Evolutionary conservation across 148 eudicot species (phyloP).

Genomic region (Bassia scoparia): DNA sequence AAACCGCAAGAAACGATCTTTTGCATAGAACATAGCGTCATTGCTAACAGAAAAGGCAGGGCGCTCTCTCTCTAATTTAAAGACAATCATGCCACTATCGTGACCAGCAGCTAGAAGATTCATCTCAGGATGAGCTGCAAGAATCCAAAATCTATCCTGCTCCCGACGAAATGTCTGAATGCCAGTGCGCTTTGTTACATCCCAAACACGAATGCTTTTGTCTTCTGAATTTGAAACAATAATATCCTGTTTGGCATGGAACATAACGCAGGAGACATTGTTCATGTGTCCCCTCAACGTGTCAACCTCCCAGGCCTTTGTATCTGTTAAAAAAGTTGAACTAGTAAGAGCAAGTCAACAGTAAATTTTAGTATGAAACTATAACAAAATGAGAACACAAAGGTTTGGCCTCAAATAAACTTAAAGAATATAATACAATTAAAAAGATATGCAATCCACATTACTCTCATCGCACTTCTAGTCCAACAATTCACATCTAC

Average conservation of each 20-base stretch:
- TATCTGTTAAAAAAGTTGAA: conserved; percentile 41
- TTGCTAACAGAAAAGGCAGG: conserved; percentile 92
- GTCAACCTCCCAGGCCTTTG: conserved; percentile 96
- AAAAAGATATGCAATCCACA: not conserved
- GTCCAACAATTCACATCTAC: not conserved
- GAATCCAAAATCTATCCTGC: conserved; percentile 87
- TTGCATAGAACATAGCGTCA: conserved; percentile 68
- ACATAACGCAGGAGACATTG: conserved; percentile 80
- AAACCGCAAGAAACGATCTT: conserved; percentile 76
- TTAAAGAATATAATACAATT: not conserved
- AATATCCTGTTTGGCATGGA: conserved; percentile 86
- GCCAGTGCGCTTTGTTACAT: conserved; percentile 74
- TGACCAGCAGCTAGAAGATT: conserved; percentile 85
- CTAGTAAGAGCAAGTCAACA: conserved; percentile 12
- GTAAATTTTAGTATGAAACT: not conserved
- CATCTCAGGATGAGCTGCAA: conserved; percentile 79
- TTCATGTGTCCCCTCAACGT: conserved; percentile 87
- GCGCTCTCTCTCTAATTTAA: conserved; percentile 84
- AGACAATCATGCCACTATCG: conserved; percentile 84
- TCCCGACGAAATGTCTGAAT: conserved; percentile 83
- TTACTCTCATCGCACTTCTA: not conserved
- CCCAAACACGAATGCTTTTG: conserved; percentile 93
- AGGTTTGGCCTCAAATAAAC: not conserved
- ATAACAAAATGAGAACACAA: not conserved
- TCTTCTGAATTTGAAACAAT: conserved; percentile 93